These are phyloP conservation scores for Penicillium flavigenum DNA, from an alignment of 495 filamentous ascomycete genomes.

Conservation along the genomic window DNA sequence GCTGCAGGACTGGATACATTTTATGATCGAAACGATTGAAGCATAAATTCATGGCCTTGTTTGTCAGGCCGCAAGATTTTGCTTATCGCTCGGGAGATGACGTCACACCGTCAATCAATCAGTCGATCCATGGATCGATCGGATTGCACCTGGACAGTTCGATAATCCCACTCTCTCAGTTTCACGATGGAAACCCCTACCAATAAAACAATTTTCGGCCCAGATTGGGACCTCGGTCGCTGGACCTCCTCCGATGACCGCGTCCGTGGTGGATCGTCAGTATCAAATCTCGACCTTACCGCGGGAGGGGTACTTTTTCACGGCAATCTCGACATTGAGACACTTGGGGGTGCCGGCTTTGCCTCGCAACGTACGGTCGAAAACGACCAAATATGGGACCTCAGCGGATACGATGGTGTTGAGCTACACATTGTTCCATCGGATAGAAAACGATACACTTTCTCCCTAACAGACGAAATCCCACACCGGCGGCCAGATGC, in stretches of 20 bases:
- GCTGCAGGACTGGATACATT: neutral
- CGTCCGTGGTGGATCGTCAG: slow-evolving; percentile 68
- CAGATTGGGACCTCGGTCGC: slow-evolving; percentile 52
- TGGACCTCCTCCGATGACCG: slow-evolving; percentile 72
- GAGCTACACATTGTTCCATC: slow-evolving; percentile 38
- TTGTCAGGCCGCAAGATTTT: neutral
- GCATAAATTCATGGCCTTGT: no score
- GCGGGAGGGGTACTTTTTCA: slow-evolving; percentile 49
- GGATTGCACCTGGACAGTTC: neutral
- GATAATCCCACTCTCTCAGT: neutral
- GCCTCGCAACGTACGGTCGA: slow-evolving; percentile 68
- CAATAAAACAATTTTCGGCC: slow-evolving; percentile 14
- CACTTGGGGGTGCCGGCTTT: slow-evolving; percentile 79
- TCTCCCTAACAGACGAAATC: slow-evolving; percentile 69
- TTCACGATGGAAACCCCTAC: neutral
- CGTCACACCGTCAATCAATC: neutral
- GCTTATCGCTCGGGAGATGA: neutral
- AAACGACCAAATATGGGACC: slow-evolving; percentile 52
- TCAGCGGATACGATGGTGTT: slow-evolving; percentile 56
- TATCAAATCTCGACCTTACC: slow-evolving; percentile 48
- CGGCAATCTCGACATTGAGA: slow-evolving; percentile 69
- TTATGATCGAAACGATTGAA: no score
- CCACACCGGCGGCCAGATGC: slow-evolving; percentile 56
- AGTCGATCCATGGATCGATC: neutral
- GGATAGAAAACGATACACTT: slow-evolving; percentile 62